phyloP scores from a whole-genome alignment of 1,139 yeast species.

The Zygosaccharomyces sapae region DNA sequence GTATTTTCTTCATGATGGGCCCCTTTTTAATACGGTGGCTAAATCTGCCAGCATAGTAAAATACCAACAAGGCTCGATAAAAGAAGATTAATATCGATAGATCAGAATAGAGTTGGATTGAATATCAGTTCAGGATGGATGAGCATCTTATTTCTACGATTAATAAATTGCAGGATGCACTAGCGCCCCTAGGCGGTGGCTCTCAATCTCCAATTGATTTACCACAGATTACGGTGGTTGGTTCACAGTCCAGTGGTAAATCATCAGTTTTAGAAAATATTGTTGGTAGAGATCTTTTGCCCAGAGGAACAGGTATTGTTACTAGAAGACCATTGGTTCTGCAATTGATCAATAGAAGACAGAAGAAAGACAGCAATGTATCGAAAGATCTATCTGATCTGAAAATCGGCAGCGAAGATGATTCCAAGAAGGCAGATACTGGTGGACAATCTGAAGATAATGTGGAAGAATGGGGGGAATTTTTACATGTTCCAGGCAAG shows the following conservation, averaged over 20 bases:
- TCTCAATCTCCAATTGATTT: conserved; percentile 80
- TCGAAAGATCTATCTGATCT: conserved; percentile 40
- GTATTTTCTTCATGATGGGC: conserved; percentile 9
- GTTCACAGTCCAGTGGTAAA: conserved; percentile 93
- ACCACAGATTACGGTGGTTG: conserved; percentile 95
- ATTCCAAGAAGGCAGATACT: conserved; percentile 18
- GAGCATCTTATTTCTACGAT: conserved; percentile 85
- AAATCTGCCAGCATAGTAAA: conserved; percentile 1
- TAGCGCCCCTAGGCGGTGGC: conserved; percentile 90
- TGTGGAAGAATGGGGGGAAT: conserved; percentile 97
- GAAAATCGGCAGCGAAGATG: conserved; percentile 22
- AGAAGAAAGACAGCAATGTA: conserved; percentile 29
- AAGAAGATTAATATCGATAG: neutral
- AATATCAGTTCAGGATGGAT: conserved; percentile 60
- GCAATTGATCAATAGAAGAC: conserved; percentile 71
- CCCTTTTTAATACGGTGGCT: conserved; percentile 10
- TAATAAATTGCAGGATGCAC: conserved; percentile 88
- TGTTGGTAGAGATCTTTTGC: conserved; percentile 91
- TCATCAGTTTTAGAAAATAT: conserved; percentile 90
- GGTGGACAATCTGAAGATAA: conserved; percentile 59
- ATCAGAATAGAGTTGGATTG: conserved; percentile 4
- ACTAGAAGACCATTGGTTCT: conserved; percentile 88
- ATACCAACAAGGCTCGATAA: conserved; percentile 3
- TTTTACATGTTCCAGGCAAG: conserved; percentile 85
- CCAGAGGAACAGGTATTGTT: conserved; percentile 94